Percentiles rank a stretch among this genome's conserved stretches.
phyloP scores from a whole-genome alignment of 1,139 yeast species.

The Saccharomyces uvarum region DNA sequence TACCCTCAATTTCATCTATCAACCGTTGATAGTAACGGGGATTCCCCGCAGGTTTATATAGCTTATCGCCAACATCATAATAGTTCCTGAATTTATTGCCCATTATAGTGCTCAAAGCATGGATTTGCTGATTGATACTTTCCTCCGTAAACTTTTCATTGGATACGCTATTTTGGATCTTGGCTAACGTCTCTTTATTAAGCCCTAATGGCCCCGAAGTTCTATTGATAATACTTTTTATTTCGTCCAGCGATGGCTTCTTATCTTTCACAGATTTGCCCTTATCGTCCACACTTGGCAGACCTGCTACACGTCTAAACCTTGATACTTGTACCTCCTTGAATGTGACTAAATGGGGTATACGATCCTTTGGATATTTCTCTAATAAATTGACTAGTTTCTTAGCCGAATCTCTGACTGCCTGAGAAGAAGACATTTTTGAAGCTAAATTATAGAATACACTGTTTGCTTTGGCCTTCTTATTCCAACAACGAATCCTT shows the following conservation, averaged over 20 bases:
- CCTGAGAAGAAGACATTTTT: conserved; percentile 8
- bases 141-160: conserved; percentile 33
- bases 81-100: conserved; percentile 57
- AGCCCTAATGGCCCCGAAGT: conserved; percentile 31
- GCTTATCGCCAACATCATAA: conserved; percentile 57
- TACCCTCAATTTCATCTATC: conserved; percentile 65
- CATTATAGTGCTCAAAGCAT: conserved; percentile 50
- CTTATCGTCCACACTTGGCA: conserved; percentile 21
- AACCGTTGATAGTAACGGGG: conserved; percentile 70
- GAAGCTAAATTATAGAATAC: background rate
- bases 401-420: conserved; percentile 35
- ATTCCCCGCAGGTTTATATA: conserved; percentile 73
- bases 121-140: conserved; percentile 52
- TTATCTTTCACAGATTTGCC: conserved; percentile 23
- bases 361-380: conserved; percentile 53
- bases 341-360: conserved; percentile 60
- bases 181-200: conserved; percentile 29
- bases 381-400: conserved; percentile 38
- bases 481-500: background rate
- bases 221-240: conserved; percentile 31
- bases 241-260: conserved; percentile 30
- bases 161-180: conserved; percentile 35
- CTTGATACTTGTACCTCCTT: conserved; percentile 58
- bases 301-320: conserved; percentile 41
- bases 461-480: background rate